Evolutionary conservation across 2,329 filamentous ascomycete genomes (phyloP).

Genomic region (Salinomyces thailandicus): DNA sequence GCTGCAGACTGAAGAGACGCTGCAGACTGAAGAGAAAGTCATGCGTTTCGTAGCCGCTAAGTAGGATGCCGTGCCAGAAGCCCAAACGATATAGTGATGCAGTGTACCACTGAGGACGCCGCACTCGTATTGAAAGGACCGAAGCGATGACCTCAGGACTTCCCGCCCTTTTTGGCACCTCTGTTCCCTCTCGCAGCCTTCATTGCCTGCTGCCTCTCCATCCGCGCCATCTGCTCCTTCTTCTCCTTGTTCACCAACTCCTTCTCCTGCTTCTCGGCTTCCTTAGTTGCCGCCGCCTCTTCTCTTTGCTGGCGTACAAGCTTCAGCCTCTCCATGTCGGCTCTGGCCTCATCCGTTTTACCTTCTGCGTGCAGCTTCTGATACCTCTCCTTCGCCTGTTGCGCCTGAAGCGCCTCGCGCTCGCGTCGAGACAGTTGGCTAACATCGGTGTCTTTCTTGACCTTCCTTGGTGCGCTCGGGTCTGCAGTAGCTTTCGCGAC

Average conservation of each 20-base stretch:
- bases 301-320: slow-evolving; percentile 79
- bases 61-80: too few species aligned
- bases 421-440: slow-evolving; percentile 55
- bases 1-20: too few species aligned
- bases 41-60: too few species aligned
- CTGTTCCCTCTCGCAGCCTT: slow-evolving; percentile 32
- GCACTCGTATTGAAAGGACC: too few species aligned
- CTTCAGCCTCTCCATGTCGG: slow-evolving; percentile 73
- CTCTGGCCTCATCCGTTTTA: slow-evolving; percentile 91
- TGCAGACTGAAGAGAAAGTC: too few species aligned
- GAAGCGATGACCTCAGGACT: slow-evolving; percentile 19
- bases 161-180: slow-evolving; percentile 38
- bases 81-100: too few species aligned
- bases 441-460: slow-evolving; percentile 44
- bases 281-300: slow-evolving; percentile 69
- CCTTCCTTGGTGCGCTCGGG: slow-evolving; percentile 33
- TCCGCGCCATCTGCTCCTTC: slow-evolving; percentile 37
- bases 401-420: slow-evolving; percentile 72
- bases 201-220: slow-evolving; percentile 36
- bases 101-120: too few species aligned
- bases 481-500: slow-evolving; percentile 39
- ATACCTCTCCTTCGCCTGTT: slow-evolving; percentile 80
- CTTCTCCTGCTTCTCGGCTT: slow-evolving; percentile 49
- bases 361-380: slow-evolving; percentile 85
- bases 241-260: slow-evolving; percentile 48